Percentiles rank a stretch among this genome's conserved stretches.
These are phyloP conservation scores for Trametes versicolor DNA, from an alignment of 1,284 basidiomycete genomes.

Conservation along the genomic window DNA sequence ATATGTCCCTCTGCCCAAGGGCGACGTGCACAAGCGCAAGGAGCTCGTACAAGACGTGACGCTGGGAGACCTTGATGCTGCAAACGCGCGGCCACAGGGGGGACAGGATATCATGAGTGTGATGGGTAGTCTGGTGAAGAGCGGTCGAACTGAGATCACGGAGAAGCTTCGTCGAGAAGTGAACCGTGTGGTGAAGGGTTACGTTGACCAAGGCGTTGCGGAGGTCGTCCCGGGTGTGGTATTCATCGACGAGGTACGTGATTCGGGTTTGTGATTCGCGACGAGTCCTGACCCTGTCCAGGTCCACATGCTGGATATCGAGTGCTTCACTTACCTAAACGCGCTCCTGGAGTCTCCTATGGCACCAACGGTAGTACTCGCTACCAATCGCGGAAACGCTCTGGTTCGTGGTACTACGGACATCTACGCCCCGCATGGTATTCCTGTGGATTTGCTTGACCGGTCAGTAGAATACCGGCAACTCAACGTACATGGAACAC, in stretches of 20 bases:
- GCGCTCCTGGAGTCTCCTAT: conserved; percentile 95
- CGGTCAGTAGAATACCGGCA: conserved; percentile 57
- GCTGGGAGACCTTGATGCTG: conserved; percentile 95
- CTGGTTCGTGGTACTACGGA: conserved; percentile 94
- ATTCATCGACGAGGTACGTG: conserved; percentile 95
- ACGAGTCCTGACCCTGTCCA: conserved; percentile 43
- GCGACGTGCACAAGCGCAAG: conserved; percentile 97
- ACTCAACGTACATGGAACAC: conserved; percentile 11
- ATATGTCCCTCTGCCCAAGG: conserved; percentile 97
- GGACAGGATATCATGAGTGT: conserved; percentile 99
- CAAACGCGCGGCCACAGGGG: conserved; percentile 93
- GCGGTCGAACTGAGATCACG: conserved; percentile 94
- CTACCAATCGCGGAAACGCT: conserved; percentile 94
- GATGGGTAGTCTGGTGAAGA: conserved; percentile 97
- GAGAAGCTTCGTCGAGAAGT: conserved; percentile 97
- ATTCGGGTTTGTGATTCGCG: not conserved
- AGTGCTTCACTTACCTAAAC: conserved; percentile 99
- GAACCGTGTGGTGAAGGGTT: conserved; percentile 98
- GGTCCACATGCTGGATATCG: conserved; percentile 99
- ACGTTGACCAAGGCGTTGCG: conserved; percentile 98
- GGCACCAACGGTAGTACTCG: conserved; percentile 97
- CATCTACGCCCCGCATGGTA: conserved; percentile 91
- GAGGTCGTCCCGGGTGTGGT: conserved; percentile 98
- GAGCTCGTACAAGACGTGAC: conserved; percentile 98
- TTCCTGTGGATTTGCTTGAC: conserved; percentile 95